Evolutionary conservation across 192 early-diverging fungal species (phyloP).

Genomic region (Rhizophagus sp.): DNA sequence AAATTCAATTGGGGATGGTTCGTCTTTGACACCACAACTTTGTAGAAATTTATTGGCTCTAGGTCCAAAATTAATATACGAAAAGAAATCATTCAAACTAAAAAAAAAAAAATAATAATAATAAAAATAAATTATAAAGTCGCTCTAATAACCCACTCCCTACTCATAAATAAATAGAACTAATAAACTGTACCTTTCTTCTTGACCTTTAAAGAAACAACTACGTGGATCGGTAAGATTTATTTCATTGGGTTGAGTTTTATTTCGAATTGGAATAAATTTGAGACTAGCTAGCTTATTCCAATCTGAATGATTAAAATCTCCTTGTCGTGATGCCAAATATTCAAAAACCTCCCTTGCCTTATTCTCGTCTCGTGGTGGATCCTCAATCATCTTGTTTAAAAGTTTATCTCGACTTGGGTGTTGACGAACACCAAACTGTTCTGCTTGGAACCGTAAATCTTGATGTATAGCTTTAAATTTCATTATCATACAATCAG

Average conservation of each 20-base stretch:
- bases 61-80: slow-evolving; percentile 69
- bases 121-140: not conserved
- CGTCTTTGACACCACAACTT: slow-evolving; percentile 80
- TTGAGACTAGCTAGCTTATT: slow-evolving; percentile 40
- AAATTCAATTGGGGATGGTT: slow-evolving; percentile 75
- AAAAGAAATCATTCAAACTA: slow-evolving; percentile 55
- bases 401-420: slow-evolving; percentile 49
- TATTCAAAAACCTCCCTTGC: slow-evolving; percentile 67
- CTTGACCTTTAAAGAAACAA: not conserved
- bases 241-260: not conserved
- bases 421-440: slow-evolving; percentile 65
- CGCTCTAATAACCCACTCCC: slow-evolving; percentile 39
- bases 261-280: slow-evolving; percentile 64
- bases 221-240: too few relatives aligned
- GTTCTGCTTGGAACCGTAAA: slow-evolving; percentile 49
- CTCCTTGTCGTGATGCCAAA: slow-evolving; percentile 62
- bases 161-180: not conserved
- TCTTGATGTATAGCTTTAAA: slow-evolving; percentile 66
- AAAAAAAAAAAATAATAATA: not conserved
- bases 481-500: slow-evolving; percentile 61
- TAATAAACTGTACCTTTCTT: not conserved
- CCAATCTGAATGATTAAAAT: slow-evolving; percentile 61
- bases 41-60: slow-evolving; percentile 75
- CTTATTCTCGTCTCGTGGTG: slow-evolving; percentile 35
- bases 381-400: slow-evolving; percentile 37